Conservation (phyloP, 257 asterid species). For the Coffea canephora region DNA sequence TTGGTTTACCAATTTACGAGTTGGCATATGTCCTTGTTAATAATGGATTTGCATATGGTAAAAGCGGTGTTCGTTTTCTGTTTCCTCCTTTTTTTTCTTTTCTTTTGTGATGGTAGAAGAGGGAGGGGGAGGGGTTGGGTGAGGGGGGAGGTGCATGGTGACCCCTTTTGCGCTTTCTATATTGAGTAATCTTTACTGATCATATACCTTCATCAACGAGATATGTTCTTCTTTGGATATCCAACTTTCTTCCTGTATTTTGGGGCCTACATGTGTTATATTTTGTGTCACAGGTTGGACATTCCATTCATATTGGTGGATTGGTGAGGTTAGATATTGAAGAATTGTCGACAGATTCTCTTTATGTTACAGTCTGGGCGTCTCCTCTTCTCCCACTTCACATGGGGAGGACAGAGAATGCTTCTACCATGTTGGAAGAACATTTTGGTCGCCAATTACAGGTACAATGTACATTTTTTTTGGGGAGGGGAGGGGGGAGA, state of each 20-base stretch:
- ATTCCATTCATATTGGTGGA: conserved; percentile 83
- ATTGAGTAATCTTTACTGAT: background rate
- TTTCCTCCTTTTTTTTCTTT: background rate
- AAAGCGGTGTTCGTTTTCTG: background rate
- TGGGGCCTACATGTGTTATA: conserved; percentile 5
- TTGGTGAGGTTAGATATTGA: conserved; percentile 75
- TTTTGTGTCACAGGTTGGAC: conserved; percentile 55
- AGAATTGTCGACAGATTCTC: conserved; percentile 61
- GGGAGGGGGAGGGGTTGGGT: too few relatives aligned
- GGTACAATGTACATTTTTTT: conserved; percentile 23
- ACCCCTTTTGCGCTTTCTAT: background rate
- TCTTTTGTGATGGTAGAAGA: too few relatives aligned
- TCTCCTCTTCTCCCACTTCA: conserved; percentile 76
- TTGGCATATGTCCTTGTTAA: background rate
- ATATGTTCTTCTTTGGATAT: background rate
- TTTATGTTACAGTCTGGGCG: conserved; percentile 89
- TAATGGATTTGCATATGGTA: too few relatives aligned
- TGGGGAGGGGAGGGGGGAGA: background rate
- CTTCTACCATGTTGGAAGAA: conserved; percentile 54
- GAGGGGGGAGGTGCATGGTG: too few relatives aligned
- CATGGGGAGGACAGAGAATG: conserved; percentile 80
- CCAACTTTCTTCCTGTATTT: background rate
- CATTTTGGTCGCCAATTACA: conserved; percentile 83
- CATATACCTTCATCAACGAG: background rate
- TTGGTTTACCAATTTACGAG: background rate